Percentiles rank a stretch among this genome's conserved stretches.
Conservation (phyloP, 2,329 filamentous ascomycete genomes). For the Fusarium sterilihyphosum region DNA sequence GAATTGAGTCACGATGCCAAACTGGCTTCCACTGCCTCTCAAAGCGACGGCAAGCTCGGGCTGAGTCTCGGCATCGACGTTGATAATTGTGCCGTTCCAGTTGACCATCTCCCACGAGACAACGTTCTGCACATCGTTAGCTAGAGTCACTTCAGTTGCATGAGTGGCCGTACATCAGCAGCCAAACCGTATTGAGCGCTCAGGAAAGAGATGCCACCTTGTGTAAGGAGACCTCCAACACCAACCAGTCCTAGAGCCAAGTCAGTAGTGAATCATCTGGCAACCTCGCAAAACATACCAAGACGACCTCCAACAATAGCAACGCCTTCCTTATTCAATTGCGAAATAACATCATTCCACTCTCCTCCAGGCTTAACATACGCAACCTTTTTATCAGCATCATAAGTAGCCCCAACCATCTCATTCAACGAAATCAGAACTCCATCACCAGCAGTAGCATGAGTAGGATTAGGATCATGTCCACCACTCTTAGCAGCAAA, state of each 20-base stretch:
- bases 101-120: conserved; percentile 18
- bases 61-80: background rate
- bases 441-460: conserved; percentile 10
- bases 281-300: background rate
- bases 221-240: conserved; percentile 8
- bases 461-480: conserved; percentile 11
- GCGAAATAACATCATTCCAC: conserved; percentile 25
- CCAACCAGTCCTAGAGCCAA: background rate
- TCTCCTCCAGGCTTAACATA: conserved; percentile 26
- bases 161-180: background rate
- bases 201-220: conserved; percentile 18
- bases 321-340: background rate
- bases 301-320: conserved; percentile 4
- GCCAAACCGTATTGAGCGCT: conserved; percentile 23
- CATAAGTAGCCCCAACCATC: conserved; percentile 6
- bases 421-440: conserved; percentile 14
- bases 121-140: conserved; percentile 1
- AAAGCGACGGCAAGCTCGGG: conserved; percentile 15
- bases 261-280: background rate
- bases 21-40: conserved; percentile 21
- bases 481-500: conserved; percentile 21
- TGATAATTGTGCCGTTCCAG: conserved; percentile 13
- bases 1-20: conserved; percentile 8
- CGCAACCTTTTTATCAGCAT: conserved; percentile 1
- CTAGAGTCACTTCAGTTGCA: rapidly evolving